These are phyloP conservation scores for Arthroderma sp. DNA, from an alignment of 2,329 filamentous ascomycete genomes.

Conservation along the genomic window DNA sequence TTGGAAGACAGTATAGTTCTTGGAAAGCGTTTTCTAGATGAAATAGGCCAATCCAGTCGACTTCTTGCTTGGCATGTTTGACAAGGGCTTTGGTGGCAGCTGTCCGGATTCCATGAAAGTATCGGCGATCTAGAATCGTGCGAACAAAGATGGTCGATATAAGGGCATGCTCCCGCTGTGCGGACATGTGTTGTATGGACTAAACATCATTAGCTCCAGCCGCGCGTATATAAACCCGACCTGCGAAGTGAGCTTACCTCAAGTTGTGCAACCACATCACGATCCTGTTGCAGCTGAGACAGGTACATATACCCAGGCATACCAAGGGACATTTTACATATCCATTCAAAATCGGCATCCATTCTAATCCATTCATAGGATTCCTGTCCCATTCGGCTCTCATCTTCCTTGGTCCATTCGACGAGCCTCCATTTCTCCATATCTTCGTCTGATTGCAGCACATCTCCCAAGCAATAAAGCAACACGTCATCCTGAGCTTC, in stretches of 20 bases:
- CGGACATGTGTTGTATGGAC: constrained; percentile 62
- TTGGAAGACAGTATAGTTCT: constrained; percentile 74
- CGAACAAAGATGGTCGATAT: constrained; percentile 80
- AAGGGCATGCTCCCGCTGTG: constrained; percentile 59
- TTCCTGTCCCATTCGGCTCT: constrained; percentile 84
- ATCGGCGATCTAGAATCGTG: constrained; percentile 80
- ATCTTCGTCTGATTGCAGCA: constrained; percentile 72
- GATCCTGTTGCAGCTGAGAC: constrained; percentile 91
- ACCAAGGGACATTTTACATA: constrained; percentile 67
- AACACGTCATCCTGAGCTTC: constrained; percentile 68
- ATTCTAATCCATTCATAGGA: constrained; percentile 98
- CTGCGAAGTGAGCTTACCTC: constrained; percentile 35
- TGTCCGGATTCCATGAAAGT: constrained; percentile 83
- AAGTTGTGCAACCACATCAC: constrained; percentile 81
- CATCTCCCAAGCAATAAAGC: constrained; percentile 83
- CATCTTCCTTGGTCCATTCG: constrained; percentile 82
- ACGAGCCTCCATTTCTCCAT: constrained; percentile 69
- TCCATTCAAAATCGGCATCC: constrained; percentile 97
- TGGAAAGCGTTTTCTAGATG: constrained; percentile 80
- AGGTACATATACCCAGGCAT: constrained; percentile 97
- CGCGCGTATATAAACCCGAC: neutral
- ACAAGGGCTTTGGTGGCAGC: constrained; percentile 72
- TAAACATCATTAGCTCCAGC: constrained; percentile 20
- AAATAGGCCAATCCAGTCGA: constrained; percentile 64
- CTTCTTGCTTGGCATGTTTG: constrained; percentile 58